phyloP scores from a whole-genome alignment of 768 basidiomycete genomes.

The Ephemerocybe angulata region DNA sequence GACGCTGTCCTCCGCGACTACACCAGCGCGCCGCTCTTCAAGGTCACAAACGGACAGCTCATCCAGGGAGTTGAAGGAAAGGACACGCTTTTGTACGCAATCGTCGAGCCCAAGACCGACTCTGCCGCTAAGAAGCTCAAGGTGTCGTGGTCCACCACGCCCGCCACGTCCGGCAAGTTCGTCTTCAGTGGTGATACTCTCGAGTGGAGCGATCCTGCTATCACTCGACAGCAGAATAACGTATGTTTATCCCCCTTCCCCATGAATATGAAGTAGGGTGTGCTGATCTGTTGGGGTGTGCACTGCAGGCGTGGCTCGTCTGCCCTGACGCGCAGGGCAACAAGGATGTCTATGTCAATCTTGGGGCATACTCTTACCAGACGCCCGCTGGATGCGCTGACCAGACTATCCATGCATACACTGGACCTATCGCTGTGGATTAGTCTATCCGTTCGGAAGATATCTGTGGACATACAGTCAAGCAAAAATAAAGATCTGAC shows the following conservation, averaged over 20 bases:
- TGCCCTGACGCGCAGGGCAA: conserved; percentile 47
- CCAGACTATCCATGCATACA: conserved; percentile 59
- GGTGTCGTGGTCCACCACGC: conserved; percentile 45
- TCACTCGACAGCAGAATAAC: conserved; percentile 49
- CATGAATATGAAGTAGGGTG: neutral
- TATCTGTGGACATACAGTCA: neutral
- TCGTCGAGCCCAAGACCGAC: conserved; percentile 44
- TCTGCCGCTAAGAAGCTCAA: conserved; percentile 45
- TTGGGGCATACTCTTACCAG: conserved; percentile 50
- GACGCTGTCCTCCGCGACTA: conserved; percentile 51
- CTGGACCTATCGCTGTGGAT: conserved; percentile 46
- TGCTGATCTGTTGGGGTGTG: neutral
- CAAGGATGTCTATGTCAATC: conserved; percentile 47
- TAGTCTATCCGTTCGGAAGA: conserved; percentile 3
- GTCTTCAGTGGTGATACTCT: conserved; percentile 56
- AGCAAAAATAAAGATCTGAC: no score
- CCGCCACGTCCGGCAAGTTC: conserved; percentile 48
- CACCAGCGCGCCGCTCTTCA: conserved; percentile 54
- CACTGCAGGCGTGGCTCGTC: conserved; percentile 54
- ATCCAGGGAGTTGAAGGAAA: conserved; percentile 42
- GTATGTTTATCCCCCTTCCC: conserved; percentile 27
- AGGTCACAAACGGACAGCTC: conserved; percentile 52
- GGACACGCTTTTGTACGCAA: conserved; percentile 41
- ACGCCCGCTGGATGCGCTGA: conserved; percentile 60
- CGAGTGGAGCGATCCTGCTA: conserved; percentile 50